A percentile compares a stretch with the other conserved stretches of the same genome.
Conservation (phyloP, 106 monocot species). For the Alisma plantagoaquatica region DNA sequence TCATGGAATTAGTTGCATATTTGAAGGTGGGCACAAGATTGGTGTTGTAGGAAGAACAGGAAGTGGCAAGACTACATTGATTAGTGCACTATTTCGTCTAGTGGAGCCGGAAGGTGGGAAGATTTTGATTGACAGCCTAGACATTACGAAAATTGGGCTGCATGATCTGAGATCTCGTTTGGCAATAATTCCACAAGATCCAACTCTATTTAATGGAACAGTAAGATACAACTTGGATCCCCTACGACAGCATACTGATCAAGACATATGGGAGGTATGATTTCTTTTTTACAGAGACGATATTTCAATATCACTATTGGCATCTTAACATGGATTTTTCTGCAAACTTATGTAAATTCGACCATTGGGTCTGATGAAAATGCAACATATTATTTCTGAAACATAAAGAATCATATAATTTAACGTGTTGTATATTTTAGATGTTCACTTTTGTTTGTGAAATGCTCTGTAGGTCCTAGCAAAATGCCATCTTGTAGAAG, state of each 20-base stretch:
- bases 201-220: conserved; percentile 75
- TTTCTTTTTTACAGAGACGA: background rate
- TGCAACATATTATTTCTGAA: no score
- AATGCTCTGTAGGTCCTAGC: conserved; percentile 47
- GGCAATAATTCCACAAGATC: conserved; percentile 88
- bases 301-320: background rate
- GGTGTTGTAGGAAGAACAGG: conserved; percentile 88
- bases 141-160: conserved; percentile 71
- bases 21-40: conserved; percentile 73
- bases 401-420: background rate
- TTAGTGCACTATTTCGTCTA: conserved; percentile 68
- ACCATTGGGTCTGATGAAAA: no score
- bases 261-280: conserved; percentile 84
- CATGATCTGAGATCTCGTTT: conserved; percentile 73
- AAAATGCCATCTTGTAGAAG: conserved; percentile 81
- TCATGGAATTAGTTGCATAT: conserved; percentile 63
- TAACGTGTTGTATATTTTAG: background rate
- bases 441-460: background rate
- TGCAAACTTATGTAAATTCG: background rate
- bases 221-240: conserved; percentile 86
- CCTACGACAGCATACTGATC: conserved; percentile 46
- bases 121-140: conserved; percentile 51
- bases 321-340: no score
- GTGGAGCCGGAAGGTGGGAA: conserved; percentile 59
- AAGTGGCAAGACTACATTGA: conserved; percentile 80